phyloP scores from a whole-genome alignment of 2,329 filamentous ascomycete species.

The Cucurbitaria berberidis region DNA sequence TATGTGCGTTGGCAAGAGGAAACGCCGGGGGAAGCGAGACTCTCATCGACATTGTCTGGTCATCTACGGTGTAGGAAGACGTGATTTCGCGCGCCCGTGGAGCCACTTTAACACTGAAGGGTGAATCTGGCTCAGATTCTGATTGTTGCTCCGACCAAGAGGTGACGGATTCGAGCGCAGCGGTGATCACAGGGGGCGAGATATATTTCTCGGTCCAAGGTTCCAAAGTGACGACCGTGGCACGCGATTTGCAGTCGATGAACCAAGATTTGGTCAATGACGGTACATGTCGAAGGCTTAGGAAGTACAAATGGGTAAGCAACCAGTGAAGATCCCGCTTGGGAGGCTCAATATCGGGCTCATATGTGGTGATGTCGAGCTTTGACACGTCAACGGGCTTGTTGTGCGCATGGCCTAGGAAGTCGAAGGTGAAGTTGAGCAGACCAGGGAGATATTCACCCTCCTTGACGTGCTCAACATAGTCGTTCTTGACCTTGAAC shows the following conservation, averaged over 20 bases:
- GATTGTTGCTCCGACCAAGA: constrained; percentile 63
- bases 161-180: constrained; percentile 71
- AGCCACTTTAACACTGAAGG: constrained; percentile 73
- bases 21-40: constrained; percentile 82
- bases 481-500: constrained; percentile 81
- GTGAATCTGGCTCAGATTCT: constrained; percentile 51
- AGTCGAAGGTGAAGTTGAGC: constrained; percentile 80
- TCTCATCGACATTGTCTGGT: constrained; percentile 81
- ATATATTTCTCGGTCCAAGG: constrained; percentile 86
- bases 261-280: constrained; percentile 85
- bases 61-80: constrained; percentile 86
- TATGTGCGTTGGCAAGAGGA: constrained; percentile 78
- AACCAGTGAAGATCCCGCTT: constrained; percentile 83
- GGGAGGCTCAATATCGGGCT: constrained; percentile 63
- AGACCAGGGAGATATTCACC: constrained; percentile 72
- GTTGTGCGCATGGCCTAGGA: constrained; percentile 78
- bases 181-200: constrained; percentile 71
- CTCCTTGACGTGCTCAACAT: constrained; percentile 78
- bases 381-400: constrained; percentile 73
- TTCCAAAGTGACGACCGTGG: constrained; percentile 80
- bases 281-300: constrained; percentile 76
- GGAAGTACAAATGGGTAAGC: constrained; percentile 83
- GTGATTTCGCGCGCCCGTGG: constrained; percentile 75
- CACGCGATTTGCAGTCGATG: constrained; percentile 76
- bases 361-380: constrained; percentile 71